Conservation (phyloP, 2,329 filamentous ascomycete species). For the Juglanconis sp. region DNA sequence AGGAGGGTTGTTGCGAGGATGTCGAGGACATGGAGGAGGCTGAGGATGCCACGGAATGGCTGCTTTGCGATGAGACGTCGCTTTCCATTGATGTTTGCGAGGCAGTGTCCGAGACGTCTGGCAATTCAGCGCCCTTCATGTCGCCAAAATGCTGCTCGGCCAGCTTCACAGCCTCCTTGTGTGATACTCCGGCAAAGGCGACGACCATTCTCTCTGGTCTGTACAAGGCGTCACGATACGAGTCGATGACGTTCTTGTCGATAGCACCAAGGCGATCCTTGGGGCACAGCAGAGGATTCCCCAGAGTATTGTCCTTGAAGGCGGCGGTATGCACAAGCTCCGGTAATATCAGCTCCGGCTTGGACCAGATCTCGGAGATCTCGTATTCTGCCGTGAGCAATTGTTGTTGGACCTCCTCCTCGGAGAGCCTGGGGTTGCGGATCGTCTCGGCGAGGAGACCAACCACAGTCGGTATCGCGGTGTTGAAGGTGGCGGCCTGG, state of each 20-base stretch:
- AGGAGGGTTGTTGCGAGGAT: slow-evolving; percentile 48
- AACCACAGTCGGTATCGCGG: slow-evolving; percentile 77
- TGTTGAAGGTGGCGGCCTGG: slow-evolving; percentile 96
- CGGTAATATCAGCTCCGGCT: slow-evolving; percentile 91
- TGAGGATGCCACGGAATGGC: slow-evolving; percentile 32
- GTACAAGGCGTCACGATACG: slow-evolving; percentile 82
- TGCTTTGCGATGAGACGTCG: slow-evolving; percentile 29
- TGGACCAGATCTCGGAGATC: slow-evolving; percentile 95
- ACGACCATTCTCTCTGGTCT: slow-evolving; percentile 88
- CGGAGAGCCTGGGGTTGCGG: slow-evolving; percentile 76
- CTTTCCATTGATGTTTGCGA: slow-evolving; percentile 55
- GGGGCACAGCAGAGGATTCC: slow-evolving; percentile 89
- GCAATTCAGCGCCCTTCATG: slow-evolving; percentile 62
- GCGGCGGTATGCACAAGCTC: slow-evolving; percentile 94
- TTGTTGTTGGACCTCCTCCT: slow-evolving; percentile 82
- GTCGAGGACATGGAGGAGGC: slow-evolving; percentile 30
- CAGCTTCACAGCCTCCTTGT: slow-evolving; percentile 73
- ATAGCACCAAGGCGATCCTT: slow-evolving; percentile 77
- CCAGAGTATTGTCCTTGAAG: slow-evolving; percentile 93
- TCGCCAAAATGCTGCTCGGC: slow-evolving; percentile 87
- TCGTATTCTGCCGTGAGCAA: slow-evolving; percentile 91
- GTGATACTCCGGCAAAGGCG: slow-evolving; percentile 88
- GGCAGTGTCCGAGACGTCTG: slow-evolving; percentile 50
- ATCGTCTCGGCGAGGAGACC: slow-evolving; percentile 91
- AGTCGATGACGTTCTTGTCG: slow-evolving; percentile 66